A percentile compares a stretch with the other conserved stretches of the same genome.
phyloP scores from a whole-genome alignment of 306 rosid genomes.

The Cicer chorassanicum region DNA sequence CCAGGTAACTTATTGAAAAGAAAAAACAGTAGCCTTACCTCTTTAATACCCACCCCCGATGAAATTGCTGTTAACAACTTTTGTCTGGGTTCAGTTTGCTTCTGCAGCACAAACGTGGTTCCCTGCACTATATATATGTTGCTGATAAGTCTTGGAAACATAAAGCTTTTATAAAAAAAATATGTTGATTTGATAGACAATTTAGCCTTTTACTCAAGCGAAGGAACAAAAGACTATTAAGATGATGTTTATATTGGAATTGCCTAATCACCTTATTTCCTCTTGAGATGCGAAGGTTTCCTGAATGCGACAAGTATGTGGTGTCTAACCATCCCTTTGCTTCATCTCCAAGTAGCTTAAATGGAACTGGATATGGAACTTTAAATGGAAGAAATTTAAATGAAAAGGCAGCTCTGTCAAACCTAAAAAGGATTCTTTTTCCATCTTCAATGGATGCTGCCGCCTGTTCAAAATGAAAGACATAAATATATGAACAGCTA shows the following conservation, averaged over 20 bases:
- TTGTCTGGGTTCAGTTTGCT: slow-evolving; percentile 84
- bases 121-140: slow-evolving; percentile 89
- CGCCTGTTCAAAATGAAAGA: slow-evolving; percentile 59
- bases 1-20: background rate
- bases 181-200: slow-evolving; percentile 33
- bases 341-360: slow-evolving; percentile 93
- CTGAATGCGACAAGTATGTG: slow-evolving; percentile 83
- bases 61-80: slow-evolving; percentile 75
- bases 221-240: slow-evolving; percentile 23
- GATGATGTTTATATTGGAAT: slow-evolving; percentile 30
- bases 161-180: slow-evolving; percentile 18
- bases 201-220: slow-evolving; percentile 22
- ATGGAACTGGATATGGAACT: slow-evolving; percentile 99
- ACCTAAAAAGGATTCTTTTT: slow-evolving; percentile 81
- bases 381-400: slow-evolving; percentile 88
- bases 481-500: slow-evolving; percentile 7
- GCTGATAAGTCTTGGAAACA: slow-evolving; percentile 57
- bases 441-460: slow-evolving; percentile 84
- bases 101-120: slow-evolving; percentile 92
- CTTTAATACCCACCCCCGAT: slow-evolving; percentile 57
- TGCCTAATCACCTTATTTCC: slow-evolving; percentile 82
- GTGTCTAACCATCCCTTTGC: slow-evolving; percentile 98
- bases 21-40: slow-evolving; percentile 51
- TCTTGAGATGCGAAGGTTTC: slow-evolving; percentile 90
- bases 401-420: slow-evolving; percentile 92